These are phyloP conservation scores for Epicoccum nigrum DNA, from an alignment of 2,329 filamentous ascomycete species.

Conservation along the genomic window DNA sequence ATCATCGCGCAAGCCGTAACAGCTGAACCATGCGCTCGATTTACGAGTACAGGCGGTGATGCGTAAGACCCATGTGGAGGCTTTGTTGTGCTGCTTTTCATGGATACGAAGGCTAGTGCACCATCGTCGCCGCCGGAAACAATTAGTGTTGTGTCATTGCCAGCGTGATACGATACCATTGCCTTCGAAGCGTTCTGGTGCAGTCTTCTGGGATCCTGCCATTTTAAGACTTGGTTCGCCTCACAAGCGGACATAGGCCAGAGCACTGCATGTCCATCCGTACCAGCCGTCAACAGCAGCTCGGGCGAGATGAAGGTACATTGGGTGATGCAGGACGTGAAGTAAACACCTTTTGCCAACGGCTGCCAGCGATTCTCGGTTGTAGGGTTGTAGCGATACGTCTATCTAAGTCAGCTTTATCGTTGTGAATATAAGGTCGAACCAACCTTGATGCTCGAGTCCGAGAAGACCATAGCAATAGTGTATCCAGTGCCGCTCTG, in stretches of 20 bases:
- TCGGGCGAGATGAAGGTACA: conserved; percentile 47
- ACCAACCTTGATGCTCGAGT: conserved; percentile 73
- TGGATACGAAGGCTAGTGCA: conserved; percentile 62
- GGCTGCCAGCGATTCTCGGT: conserved; percentile 43
- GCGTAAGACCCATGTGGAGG: conserved; percentile 21
- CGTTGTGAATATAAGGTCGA: not conserved
- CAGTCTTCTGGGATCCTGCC: conserved; percentile 48
- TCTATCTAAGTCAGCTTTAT: conserved; percentile 38
- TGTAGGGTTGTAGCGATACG: conserved; percentile 50
- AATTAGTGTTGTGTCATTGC: conserved; percentile 56
- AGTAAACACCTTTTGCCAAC: conserved; percentile 50
- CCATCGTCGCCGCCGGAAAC: conserved; percentile 90
- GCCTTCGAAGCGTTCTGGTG: conserved; percentile 84
- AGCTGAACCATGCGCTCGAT: conserved; percentile 72
- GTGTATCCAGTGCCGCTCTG: conserved; percentile 52
- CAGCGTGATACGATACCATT: conserved; percentile 45
- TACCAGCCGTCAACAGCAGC: conserved; percentile 71
- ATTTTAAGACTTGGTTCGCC: conserved; percentile 29
- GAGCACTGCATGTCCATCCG: conserved; percentile 76
- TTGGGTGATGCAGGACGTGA: conserved; percentile 73
- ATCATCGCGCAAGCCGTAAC: conserved; percentile 63
- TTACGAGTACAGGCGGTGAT: conserved; percentile 51
- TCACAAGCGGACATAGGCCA: conserved; percentile 55
- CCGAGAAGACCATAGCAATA: conserved; percentile 79
- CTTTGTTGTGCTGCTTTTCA: not conserved